Conservation (phyloP, 2,329 filamentous ascomycete species). For the Fusarium pseudonygamai region DNA sequence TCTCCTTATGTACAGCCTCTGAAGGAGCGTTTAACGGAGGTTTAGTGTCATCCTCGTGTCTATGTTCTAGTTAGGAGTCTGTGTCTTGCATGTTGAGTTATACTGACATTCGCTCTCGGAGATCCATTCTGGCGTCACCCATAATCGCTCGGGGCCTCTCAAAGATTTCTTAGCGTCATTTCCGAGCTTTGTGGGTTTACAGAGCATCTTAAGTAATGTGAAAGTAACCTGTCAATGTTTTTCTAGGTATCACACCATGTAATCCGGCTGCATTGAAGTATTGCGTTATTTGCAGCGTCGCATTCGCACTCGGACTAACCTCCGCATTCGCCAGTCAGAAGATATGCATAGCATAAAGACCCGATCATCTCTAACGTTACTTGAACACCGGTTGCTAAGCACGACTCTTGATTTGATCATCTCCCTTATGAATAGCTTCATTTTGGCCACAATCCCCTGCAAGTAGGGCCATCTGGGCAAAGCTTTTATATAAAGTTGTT, state of each 20-base stretch:
- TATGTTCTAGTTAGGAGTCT: not conserved
- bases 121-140: too few relatives aligned
- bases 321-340: not conserved
- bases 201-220: not conserved
- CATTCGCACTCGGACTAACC: not conserved
- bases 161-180: too few relatives aligned
- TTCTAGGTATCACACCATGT: not conserved
- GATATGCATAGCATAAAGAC: not conserved
- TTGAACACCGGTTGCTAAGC: not conserved
- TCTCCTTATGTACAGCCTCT: not conserved
- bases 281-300: not conserved
- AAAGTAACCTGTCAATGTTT: not conserved
- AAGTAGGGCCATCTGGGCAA: too few relatives aligned
- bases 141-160: not conserved
- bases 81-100: accelerated
- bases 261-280: not conserved
- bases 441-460: too few relatives aligned
- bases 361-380: not conserved
- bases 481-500: not conserved
- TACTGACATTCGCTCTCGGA: not conserved
- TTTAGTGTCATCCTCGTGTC: accelerated
- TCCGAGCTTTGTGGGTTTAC: accelerated
- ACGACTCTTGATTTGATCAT: too few relatives aligned
- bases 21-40: accelerated
- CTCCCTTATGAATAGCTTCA: not conserved